Percentiles rank a stretch among this genome's conserved stretches.
These are phyloP conservation scores for Lepiota venenata DNA, from an alignment of 768 basidiomycete genomes.

Conservation along the genomic window DNA sequence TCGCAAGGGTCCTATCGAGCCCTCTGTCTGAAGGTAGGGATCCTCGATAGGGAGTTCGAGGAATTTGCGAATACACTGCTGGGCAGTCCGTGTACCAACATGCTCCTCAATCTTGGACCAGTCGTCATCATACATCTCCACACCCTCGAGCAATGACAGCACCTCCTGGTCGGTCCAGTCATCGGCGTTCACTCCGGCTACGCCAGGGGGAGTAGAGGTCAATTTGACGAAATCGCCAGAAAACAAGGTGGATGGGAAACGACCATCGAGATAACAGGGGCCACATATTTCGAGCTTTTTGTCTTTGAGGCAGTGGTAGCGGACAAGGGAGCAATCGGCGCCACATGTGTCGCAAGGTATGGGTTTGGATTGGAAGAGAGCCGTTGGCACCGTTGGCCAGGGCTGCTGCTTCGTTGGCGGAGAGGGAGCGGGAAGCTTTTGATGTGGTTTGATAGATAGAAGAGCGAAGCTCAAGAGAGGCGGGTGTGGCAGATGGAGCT, in stretches of 20 bases:
- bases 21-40: constrained; percentile 78
- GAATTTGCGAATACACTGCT: constrained; percentile 96
- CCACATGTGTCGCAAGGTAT: constrained; percentile 94
- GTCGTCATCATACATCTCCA: constrained; percentile 98
- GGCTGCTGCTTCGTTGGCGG: constrained; percentile 60
- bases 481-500: constrained; percentile 38
- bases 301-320: constrained; percentile 92
- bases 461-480: constrained; percentile 85
- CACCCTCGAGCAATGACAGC: constrained; percentile 85
- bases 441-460: constrained; percentile 88
- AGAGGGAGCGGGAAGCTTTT: constrained; percentile 74
- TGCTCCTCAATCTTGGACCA: constrained; percentile 93
- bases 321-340: constrained; percentile 81
- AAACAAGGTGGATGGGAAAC: constrained; percentile 96
- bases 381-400: constrained; percentile 61
- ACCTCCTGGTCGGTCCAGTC: constrained; percentile 94
- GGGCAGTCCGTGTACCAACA: constrained; percentile 86
- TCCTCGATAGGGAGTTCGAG: constrained; percentile 96
- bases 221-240: constrained; percentile 96
- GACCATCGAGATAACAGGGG: constrained; percentile 92
- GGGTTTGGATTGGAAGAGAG: constrained; percentile 39
- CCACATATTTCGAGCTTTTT: constrained; percentile 90
- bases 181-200: constrained; percentile 37
- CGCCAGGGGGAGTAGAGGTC: constrained; percentile 39
- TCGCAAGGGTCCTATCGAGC: constrained; percentile 68